Evolutionary conservation across 2,329 filamentous ascomycete species (phyloP), one percentile per base, ranked within the genome.

Genomic region (Aspergillus unguis): DNA sequence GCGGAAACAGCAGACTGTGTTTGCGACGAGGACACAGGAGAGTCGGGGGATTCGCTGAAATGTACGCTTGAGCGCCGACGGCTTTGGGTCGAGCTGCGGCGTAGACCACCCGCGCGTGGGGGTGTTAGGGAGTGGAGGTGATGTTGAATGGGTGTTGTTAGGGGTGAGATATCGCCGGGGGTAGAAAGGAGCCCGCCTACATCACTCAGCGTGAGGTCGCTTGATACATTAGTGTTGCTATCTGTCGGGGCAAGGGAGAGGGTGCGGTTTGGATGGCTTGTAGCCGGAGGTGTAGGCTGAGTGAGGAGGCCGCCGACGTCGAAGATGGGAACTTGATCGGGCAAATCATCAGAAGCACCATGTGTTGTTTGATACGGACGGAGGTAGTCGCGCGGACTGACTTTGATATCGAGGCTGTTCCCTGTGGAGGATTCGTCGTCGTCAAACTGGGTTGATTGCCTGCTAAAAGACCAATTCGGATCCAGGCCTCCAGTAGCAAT

Each of bases 291-390:
- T 11, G 42, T 35, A 7, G 50, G 52, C 47, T 53, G 78, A 4
- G 86, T 83, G 0, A 95, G 74, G 0, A 95, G 73, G 0, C 88
- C 89, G 25, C 90, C 90, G 1, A 91, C 86, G 60, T 96, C 92
- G 62, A 92, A 91, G 68, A 96, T 92, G 0, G 88, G 90, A 4
- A 94, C 83, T 43, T 80, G 78, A 4, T 81, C 77, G 4, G 82
- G 79, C 59, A 67, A 68, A 69, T 42, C 74, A 65, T 41, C 70
- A 65, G 26, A 71, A 63, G 38, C 71, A 65, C 47, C 69, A 29
- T 58, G 60, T 0, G 60, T 56, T 7, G 63, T 60, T n/a, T 62
- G 50, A 31, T 60, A 67, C 23, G 66, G 65, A 50, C 60, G 59
- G 31, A 71, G 63, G 41, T 69, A 71, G 46, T 72, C 69, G 40